Evolutionary conservation across 768 basidiomycete genomes (phyloP).

Genomic region (Gymnopilus junonius): DNA sequence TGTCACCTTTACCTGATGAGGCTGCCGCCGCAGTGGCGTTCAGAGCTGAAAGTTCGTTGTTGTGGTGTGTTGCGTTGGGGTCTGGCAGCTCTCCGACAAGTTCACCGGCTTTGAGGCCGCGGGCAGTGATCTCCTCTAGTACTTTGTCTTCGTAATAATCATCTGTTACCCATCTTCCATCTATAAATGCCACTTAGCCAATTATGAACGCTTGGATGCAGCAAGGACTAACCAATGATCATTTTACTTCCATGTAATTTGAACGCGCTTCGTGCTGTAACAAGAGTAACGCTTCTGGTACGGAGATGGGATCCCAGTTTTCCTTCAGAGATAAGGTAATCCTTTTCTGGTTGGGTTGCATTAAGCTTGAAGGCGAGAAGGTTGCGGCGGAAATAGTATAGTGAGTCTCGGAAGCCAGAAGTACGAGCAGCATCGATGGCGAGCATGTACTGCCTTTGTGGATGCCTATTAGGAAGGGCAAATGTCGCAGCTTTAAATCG

Average conservation of each 20-base stretch:
- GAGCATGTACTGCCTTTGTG: conserved; percentile 88
- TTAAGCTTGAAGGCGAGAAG: conserved; percentile 89
- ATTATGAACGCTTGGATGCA: not conserved
- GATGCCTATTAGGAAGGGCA: conserved; percentile 81
- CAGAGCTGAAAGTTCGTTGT: conserved; percentile 45
- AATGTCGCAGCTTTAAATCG: conserved; percentile 91
- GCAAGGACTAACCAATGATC: conserved; percentile 66
- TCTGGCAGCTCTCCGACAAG: conserved; percentile 84
- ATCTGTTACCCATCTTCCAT: conserved; percentile 91
- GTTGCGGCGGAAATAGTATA: conserved; percentile 97
- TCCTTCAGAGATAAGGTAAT: conserved; percentile 86
- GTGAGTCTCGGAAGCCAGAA: conserved; percentile 93
- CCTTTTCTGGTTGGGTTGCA: conserved; percentile 89
- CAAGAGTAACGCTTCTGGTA: conserved; percentile 91
- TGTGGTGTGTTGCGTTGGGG: conserved; percentile 59
- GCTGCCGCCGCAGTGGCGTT: conserved; percentile 39
- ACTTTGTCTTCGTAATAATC: conserved; percentile 96
- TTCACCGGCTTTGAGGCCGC: conserved; percentile 81
- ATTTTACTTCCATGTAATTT: conserved; percentile 94
- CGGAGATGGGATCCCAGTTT: conserved; percentile 88
- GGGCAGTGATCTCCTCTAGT: conserved; percentile 74
- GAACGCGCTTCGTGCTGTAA: conserved; percentile 91
- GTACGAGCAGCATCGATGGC: conserved; percentile 97
- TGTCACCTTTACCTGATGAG: conserved; percentile 43
- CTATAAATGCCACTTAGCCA: conserved; percentile 44